phyloP scores from a whole-genome alignment of 1,139 yeast genomes.

The Petasospora rhodanensis region DNA sequence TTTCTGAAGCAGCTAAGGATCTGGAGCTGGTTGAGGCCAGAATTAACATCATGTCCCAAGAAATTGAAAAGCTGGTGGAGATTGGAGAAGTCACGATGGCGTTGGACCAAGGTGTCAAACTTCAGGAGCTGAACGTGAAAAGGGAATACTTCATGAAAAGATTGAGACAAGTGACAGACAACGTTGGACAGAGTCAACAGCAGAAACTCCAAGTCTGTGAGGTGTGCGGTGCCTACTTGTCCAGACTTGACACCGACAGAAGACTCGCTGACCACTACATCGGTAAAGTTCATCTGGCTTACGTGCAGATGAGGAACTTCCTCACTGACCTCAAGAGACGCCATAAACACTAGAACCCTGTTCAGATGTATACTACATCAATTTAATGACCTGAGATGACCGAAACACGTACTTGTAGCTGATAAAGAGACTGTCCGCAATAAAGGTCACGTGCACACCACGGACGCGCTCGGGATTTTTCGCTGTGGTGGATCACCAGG shows the following conservation, averaged over 20 bases:
- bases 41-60: constrained; percentile 68
- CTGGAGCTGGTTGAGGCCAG: constrained; percentile 63
- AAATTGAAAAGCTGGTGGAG: constrained; percentile 53
- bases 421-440: too few species aligned
- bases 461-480: too few species aligned
- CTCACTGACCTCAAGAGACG: constrained; percentile 43
- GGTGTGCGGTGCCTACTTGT: constrained; percentile 86
- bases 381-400: background rate
- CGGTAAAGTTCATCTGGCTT: constrained; percentile 84
- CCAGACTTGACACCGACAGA: constrained; percentile 82
- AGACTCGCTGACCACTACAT: constrained; percentile 88
- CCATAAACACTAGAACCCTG: too few species aligned
- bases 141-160: constrained; percentile 47
- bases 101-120: constrained; percentile 37
- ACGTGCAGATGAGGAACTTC: constrained; percentile 68
- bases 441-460: too few species aligned
- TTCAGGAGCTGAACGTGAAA: constrained; percentile 40
- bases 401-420: too few species aligned
- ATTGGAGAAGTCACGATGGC: constrained; percentile 51
- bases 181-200: constrained; percentile 80
- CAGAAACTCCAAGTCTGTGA: constrained; percentile 90
- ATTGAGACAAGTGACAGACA: constrained; percentile 62
- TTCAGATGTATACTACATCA: too few species aligned
- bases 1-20: constrained; percentile 58
- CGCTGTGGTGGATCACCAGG: too few species aligned